Percentiles rank a stretch among this genome's conserved stretches.
Conservation (phyloP, 2,329 filamentous ascomycete genomes). For the Coccinonectria pachysandricola region DNA sequence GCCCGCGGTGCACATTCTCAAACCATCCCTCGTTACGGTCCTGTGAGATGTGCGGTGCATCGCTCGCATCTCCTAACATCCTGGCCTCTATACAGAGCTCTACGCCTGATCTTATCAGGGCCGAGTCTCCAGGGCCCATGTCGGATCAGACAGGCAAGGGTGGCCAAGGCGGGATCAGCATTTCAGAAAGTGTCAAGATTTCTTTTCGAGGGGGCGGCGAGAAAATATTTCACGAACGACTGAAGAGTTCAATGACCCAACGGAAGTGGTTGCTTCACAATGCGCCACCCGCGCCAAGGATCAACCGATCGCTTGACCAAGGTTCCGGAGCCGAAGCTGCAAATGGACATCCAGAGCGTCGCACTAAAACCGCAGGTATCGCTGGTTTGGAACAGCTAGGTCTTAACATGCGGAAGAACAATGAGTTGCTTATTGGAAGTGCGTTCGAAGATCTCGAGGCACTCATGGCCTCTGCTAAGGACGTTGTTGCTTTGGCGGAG, state of each 20-base stretch:
- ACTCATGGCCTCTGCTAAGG: slow-evolving; percentile 93
- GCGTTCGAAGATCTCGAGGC: slow-evolving; percentile 96
- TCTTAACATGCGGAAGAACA: slow-evolving; percentile 78
- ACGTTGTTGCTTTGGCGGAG: slow-evolving; percentile 88
- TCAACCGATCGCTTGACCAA: slow-evolving; percentile 30
- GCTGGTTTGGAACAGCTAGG: slow-evolving; percentile 83
- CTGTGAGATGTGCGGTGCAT: slow-evolving; percentile 85
- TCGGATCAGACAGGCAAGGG: slow-evolving; percentile 29
- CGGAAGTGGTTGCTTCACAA: slow-evolving; percentile 90
- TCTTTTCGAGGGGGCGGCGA: slow-evolving; percentile 87
- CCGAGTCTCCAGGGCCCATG: slow-evolving; percentile 70
- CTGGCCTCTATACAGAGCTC: slow-evolving; percentile 22
- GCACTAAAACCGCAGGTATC: slow-evolving; percentile 67
- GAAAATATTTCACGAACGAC: slow-evolving; percentile 77
- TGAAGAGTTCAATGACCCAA: slow-evolving; percentile 82
- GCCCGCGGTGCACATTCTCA: slow-evolving; percentile 83
- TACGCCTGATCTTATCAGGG: slow-evolving; percentile 33
- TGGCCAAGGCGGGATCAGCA: slow-evolving; percentile 36
- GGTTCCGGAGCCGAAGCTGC: slow-evolving; percentile 19
- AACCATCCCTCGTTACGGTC: slow-evolving; percentile 80
- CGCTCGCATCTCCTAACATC: slow-evolving; percentile 49
- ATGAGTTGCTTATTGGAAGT: slow-evolving; percentile 82
- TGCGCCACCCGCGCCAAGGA: slow-evolving; percentile 75
- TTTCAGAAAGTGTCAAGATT: slow-evolving; percentile 70
- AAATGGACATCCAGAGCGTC: slow-evolving; percentile 18